Percentiles rank a stretch among this genome's conserved stretches.
These are phyloP conservation scores for Aspergillus melleus DNA, from an alignment of 2,329 filamentous ascomycete species.

Conservation along the genomic window DNA sequence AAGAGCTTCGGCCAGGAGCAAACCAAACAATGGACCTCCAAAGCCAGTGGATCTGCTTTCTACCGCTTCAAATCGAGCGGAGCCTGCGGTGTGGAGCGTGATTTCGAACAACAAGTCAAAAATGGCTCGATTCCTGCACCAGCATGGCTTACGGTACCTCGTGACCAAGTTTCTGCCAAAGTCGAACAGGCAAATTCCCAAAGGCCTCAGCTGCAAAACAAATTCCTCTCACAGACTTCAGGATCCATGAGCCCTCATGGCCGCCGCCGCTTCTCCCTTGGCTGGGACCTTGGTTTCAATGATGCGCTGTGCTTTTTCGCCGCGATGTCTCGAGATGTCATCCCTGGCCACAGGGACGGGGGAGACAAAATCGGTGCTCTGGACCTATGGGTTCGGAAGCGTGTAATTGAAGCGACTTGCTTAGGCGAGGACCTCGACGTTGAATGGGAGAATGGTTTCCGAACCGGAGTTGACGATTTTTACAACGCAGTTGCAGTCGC, in stretches of 20 bases:
- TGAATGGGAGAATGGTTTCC: constrained; percentile 42
- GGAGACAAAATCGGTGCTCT: constrained; percentile 57
- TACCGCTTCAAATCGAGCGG: constrained; percentile 58
- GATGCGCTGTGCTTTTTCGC: constrained; percentile 56
- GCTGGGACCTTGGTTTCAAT: constrained; percentile 57
- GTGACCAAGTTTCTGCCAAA: constrained; percentile 38
- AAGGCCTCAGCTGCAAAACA: neutral
- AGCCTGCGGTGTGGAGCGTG: constrained; percentile 64
- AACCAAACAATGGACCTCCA: constrained; percentile 47
- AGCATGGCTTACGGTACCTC: constrained; percentile 36
- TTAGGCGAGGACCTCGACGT: constrained; percentile 35
- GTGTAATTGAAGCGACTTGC: constrained; percentile 53
- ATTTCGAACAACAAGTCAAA: constrained; percentile 55
- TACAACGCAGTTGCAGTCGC: constrained; percentile 21
- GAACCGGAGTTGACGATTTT: constrained; percentile 36
- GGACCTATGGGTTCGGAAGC: constrained; percentile 60
- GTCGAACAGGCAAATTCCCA: constrained; percentile 39
- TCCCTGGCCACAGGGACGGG: constrained; percentile 31
- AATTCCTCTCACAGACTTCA: constrained; percentile 8
- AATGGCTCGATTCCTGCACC: constrained; percentile 46
- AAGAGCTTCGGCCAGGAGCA: constrained; percentile 45
- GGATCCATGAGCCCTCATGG: constrained; percentile 32
- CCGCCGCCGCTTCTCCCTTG: constrained; percentile 56
- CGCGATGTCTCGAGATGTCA: constrained; percentile 34
- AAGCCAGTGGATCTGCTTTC: constrained; percentile 56